These are phyloP conservation scores for Monilinia fructicola DNA, from an alignment of 2,329 filamentous ascomycete genomes.

Conservation along the genomic window DNA sequence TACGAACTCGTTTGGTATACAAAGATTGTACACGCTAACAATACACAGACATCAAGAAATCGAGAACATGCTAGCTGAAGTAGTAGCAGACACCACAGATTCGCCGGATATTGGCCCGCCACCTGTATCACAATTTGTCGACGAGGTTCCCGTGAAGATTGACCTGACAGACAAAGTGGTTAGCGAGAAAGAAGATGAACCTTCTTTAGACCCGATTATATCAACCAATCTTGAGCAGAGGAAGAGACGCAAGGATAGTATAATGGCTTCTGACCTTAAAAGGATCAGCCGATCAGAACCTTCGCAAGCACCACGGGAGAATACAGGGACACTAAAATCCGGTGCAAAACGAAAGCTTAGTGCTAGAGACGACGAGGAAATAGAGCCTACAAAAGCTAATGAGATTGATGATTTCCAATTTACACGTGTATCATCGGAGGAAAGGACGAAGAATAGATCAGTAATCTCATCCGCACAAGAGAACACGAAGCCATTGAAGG, in stretches of 20 bases:
- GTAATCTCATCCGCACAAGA: conserved; percentile 16
- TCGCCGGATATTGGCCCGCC: conserved; percentile 70
- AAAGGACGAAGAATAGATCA: conserved; percentile 27
- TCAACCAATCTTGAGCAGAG: conserved; percentile 41
- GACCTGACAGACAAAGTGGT: conserved; percentile 46
- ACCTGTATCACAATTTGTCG: conserved; percentile 58
- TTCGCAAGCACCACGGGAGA: conserved; percentile 26
- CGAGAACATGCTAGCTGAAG: conserved; percentile 32
- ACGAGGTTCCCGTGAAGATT: conserved; percentile 55
- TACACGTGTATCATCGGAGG: conserved; percentile 38
- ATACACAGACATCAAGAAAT: conserved; percentile 38
- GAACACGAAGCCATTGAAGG: conserved; percentile 25
- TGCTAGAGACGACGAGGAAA: conserved; percentile 54
- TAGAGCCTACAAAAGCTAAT: conserved; percentile 40
- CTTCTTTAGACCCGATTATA: conserved; percentile 32
- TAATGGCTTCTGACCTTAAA: conserved; percentile 28
- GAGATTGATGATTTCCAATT: conserved; percentile 36
- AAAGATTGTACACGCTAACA: conserved; percentile 24
- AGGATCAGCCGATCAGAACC: conserved; percentile 24
- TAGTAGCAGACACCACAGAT: conserved; percentile 46
- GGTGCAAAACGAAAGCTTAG: conserved; percentile 60
- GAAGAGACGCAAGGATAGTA: conserved; percentile 40
- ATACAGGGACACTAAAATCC: conserved; percentile 44
- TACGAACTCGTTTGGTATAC: not conserved
- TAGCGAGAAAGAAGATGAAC: conserved; percentile 27